Evolutionary conservation across 495 filamentous ascomycete genomes (phyloP), one percentile per base, ranked within the genome.

Genomic region (Daldinia childiae): DNA sequence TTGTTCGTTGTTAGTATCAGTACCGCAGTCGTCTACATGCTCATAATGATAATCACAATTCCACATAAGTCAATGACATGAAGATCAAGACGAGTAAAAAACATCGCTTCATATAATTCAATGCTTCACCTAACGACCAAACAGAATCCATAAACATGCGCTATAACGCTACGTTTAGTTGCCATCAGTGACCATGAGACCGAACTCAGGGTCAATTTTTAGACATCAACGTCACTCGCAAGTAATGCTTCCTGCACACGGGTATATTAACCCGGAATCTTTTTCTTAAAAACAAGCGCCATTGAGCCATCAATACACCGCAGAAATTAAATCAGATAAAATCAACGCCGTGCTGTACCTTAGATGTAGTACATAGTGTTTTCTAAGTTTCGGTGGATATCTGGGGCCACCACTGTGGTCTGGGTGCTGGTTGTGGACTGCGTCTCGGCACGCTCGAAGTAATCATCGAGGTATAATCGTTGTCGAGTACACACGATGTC

Each of bases 351-450:
- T 9, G 36, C 26, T 14, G 34, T 24, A 61, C 17, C 32, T 59
- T 58, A 94, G 58, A 94, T 90, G 78, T 94, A 94, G 74, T 91
- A 93, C 92, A 94, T 94, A 1, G 86, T 84, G 57, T 93, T 81
- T 24, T 73, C 76, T 36, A 94, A 67, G 3, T 81, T 88, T 0
- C 55, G 19, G 55, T 89, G 85, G 12, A 90, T 79, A n/a, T 11
- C 56, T 4, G 41, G 21, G 6, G 58, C 29, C 1, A 48, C 77
- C 77, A 73, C 76, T 62, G 21, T 48, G 1, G 61, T 45, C 15
- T 65, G 50, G 12, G 32, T 21, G 54, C 69, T 74, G 1, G 76
- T 64, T 6, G 64, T 78, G 7, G 78, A 76, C 48, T 70, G 58
- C 19, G 75, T 79, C 6, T 79, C 29, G 0, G 76, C 79, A 1